These are phyloP conservation scores for Backusella psychrophila DNA, from an alignment of 192 early-diverging fungal species.

Conservation along the genomic window DNA sequence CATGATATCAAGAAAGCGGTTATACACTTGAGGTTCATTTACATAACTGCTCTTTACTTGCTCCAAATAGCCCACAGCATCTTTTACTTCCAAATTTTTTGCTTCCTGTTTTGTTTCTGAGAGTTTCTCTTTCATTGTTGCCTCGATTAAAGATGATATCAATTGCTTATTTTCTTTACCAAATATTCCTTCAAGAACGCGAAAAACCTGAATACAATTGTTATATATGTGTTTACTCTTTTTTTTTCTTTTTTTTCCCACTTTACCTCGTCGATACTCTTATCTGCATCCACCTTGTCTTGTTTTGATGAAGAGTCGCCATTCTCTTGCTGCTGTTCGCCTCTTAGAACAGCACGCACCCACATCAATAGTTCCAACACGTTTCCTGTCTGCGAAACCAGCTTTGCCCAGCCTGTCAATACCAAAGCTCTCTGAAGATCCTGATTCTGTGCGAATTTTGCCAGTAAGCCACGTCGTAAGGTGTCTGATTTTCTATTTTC, in stretches of 20 bases:
- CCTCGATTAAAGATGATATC: not conserved
- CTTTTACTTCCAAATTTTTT: conserved; percentile 16
- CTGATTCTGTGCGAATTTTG: conserved; percentile 30
- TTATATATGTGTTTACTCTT: not conserved
- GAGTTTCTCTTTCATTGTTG: conserved; percentile 4
- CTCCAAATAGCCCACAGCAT: conserved; percentile 29
- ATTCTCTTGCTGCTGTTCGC: conserved; percentile 7
- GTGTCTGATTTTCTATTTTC: conserved; percentile 6
- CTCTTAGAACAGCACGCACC: conserved; percentile 20
- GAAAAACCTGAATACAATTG: not conserved
- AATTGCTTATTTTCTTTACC: conserved; percentile 11
- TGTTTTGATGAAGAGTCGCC: not conserved
- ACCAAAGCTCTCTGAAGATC: conserved; percentile 22
- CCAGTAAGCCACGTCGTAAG: conserved; percentile 13
- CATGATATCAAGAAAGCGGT: conserved; percentile 26
- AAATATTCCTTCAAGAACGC: conserved; percentile 13
- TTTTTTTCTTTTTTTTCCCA: not conserved
- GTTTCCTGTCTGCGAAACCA: conserved; percentile 12
- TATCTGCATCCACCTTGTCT: not conserved
- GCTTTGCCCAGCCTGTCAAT: conserved; percentile 22
- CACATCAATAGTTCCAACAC: conserved; percentile 22
- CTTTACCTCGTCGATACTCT: not conserved
- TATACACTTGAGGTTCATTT: conserved; percentile 15
- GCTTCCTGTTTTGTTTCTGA: not conserved
- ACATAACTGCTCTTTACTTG: conserved; percentile 11